Evolutionary conservation across 2,329 filamentous ascomycete genomes (phyloP).

Genomic region (Monilinia vaccinii-corymbosi): DNA sequence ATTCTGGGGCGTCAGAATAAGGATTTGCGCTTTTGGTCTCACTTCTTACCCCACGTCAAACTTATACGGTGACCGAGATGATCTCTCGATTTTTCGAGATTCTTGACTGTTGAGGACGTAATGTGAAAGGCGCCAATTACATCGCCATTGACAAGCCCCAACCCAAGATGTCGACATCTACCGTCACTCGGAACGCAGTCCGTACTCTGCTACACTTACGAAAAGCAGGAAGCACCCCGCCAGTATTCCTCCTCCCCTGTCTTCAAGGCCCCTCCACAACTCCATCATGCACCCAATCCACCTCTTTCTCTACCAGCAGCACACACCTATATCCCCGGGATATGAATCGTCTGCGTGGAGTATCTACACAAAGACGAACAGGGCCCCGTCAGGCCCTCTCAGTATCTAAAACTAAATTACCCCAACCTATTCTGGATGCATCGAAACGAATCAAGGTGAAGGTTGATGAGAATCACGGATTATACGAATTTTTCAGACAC

Average conservation of each 20-base stretch:
- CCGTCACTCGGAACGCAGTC: constrained; percentile 20
- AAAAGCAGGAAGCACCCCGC: constrained; percentile 17
- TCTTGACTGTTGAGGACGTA: constrained; percentile 2
- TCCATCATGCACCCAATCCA: constrained; percentile 19
- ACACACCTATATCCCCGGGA: constrained; percentile 43
- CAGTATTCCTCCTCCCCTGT: constrained; percentile 29
- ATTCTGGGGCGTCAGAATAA: neutral
- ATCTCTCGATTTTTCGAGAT: constrained; percentile 15
- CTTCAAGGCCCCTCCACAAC: constrained; percentile 12
- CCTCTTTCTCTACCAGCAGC: constrained; percentile 28
- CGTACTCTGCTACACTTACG: constrained; percentile 16
- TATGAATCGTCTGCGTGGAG: constrained; percentile 69
- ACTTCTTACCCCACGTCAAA: neutral
- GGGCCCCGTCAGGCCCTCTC: constrained; percentile 68
- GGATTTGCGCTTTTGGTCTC: neutral
- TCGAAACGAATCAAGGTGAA: constrained; percentile 46
- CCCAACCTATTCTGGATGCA: constrained; percentile 55
- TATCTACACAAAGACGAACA: constrained; percentile 71
- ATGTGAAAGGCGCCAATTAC: neutral
- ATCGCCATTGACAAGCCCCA: constrained; percentile 15
- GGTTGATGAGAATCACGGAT: constrained; percentile 66
- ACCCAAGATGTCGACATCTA: constrained; percentile 25
- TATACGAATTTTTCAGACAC: constrained; percentile 84
- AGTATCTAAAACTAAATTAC: constrained; percentile 62
- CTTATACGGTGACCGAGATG: constrained; percentile 3